Base-by-base conservation (phyloP, 148 eudicot genomes). In the Vaccinium vitisidaea region DNA sequence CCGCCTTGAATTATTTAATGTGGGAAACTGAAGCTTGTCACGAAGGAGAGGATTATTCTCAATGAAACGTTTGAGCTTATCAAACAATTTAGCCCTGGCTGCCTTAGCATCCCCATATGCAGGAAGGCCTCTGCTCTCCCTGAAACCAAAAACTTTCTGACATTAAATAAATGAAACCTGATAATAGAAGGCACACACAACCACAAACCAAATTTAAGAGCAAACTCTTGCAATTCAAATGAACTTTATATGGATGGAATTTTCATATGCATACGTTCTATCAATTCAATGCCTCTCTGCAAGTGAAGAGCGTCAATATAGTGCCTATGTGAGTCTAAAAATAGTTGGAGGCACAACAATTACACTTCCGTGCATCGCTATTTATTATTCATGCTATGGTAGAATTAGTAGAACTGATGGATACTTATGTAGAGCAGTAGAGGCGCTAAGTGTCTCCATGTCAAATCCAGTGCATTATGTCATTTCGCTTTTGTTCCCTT, bases 11-110 rank as follows among this genome's bases (percentile, higher is more conserved):
- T 82, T 84, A 76, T 84, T 87, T 9, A 88, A 56, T 75, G 73
- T 83, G 12, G 91, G 92, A 73, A 87, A 87, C 46, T 88, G 88
- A 54, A 88, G 92, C 83, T 89, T 90, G 56, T 88, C 89, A 18
- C 80, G 87, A 71, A 90, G 84, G 18, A 87, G 83, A 14, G 92
- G 92, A 84, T 90, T 90, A 49, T 89, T 88, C 81, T 88, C 92
- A 70, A 90, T 90, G 25, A 90, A 84, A 77, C 82, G 89, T 83
- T 87, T 90, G 21, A 90, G 87, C 56, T 88, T 89, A 7, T 50
- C 80, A 32, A 90, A 84, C 89, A 88, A 67, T 73, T 77, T 80
- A 30, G 84, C 88, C 83, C 92, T 85, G 27, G 91, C 91, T 48
- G 91, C 59, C 85, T 87, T 87, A 10, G 87, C 77, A 73, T 90